Conservation (phyloP, 495 filamentous ascomycete genomes). For the Lasiosphaeria ovina region DNA sequence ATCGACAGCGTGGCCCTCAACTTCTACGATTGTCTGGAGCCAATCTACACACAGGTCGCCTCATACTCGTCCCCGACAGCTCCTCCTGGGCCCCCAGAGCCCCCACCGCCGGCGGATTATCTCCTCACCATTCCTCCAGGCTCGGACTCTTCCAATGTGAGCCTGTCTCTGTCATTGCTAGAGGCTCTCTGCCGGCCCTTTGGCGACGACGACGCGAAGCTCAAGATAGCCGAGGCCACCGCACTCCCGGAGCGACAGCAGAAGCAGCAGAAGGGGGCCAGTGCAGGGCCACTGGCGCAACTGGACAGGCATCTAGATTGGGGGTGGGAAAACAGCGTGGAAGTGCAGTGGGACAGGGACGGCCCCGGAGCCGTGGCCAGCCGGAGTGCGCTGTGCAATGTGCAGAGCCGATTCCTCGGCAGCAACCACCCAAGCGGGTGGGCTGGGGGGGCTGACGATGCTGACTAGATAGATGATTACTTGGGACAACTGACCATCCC, state of each 20-base stretch:
- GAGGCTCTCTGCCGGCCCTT: slow-evolving; percentile 4
- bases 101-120: background rate
- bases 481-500: background rate
- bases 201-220: background rate
- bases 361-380: background rate
- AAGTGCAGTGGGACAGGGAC: background rate
- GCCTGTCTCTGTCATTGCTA: background rate
- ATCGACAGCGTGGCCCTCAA: slow-evolving; percentile 2
- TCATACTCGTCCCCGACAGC: background rate
- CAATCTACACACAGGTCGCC: background rate
- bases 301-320: background rate
- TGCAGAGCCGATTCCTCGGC: background rate
- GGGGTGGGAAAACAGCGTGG: background rate
- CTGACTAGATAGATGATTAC: background rate
- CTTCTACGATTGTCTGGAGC: slow-evolving; percentile 1
- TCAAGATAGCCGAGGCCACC: background rate
- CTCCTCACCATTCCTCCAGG: background rate
- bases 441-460: background rate
- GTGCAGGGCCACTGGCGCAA: background rate
- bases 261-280: no score
- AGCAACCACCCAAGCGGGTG: background rate
- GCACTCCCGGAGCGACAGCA: background rate
- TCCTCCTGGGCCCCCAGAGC: background rate
- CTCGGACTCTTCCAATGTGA: background rate
- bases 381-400: background rate